These are phyloP conservation scores for Aspergillus homomorphus DNA, from an alignment of 495 filamentous ascomycete species.

Conservation along the genomic window DNA sequence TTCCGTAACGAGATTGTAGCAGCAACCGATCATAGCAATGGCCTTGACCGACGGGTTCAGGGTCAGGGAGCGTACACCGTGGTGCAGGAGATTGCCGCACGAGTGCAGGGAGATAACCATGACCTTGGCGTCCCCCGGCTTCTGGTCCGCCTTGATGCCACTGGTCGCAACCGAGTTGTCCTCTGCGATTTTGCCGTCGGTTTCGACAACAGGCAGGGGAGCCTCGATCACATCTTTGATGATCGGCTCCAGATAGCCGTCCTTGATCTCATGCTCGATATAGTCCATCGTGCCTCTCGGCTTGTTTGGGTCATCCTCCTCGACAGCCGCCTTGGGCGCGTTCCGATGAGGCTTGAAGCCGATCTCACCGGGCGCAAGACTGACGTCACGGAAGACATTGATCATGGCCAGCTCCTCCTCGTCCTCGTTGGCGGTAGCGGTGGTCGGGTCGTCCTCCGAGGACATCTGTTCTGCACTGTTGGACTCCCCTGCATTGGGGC, in stretches of 20 bases:
- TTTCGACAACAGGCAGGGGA: conserved; percentile 1
- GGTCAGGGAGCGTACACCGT: conserved; percentile 80
- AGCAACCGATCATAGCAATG: conserved; percentile 94
- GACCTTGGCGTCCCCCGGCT: conserved; percentile 43
- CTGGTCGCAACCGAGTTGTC: conserved; percentile 9
- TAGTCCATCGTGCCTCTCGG: conserved; percentile 48
- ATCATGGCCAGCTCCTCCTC: conserved; percentile 33
- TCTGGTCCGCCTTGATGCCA: conserved; percentile 14
- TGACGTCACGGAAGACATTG: conserved; percentile 40
- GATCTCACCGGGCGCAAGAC: conserved; percentile 34
- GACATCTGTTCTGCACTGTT: conserved; percentile 22
- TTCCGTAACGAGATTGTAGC: conserved; percentile 94
- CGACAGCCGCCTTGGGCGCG: conserved; percentile 19
- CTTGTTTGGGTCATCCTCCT: conserved; percentile 8
- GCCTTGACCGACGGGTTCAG: conserved; percentile 79
- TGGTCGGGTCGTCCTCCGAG: conserved; percentile 27
- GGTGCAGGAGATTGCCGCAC: conserved; percentile 95
- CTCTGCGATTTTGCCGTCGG: not conserved
- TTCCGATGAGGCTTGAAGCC: conserved; percentile 13
- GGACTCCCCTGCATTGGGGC: conserved; percentile 18
- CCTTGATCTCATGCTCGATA: conserved; percentile 53
- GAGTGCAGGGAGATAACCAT: conserved; percentile 95
- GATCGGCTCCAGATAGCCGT: conserved; percentile 75
- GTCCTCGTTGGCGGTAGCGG: not conserved
- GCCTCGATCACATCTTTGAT: conserved; percentile 61